Evolutionary conservation across 225 moss, liverwort and hornwort genomes (phyloP).

Genomic region (Sphagnum contortum): DNA sequence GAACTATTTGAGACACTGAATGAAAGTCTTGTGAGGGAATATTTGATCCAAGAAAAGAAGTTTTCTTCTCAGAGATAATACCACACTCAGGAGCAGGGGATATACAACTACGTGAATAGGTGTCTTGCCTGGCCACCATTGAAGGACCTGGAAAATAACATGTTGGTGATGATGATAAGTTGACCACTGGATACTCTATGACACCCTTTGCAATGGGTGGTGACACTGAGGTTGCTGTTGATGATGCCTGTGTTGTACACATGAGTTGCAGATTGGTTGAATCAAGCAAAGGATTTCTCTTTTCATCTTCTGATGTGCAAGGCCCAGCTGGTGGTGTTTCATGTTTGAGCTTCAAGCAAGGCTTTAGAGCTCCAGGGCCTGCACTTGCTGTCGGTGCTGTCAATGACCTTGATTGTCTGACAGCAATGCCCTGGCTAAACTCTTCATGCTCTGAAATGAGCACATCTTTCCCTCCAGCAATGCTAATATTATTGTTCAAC

Average conservation of each 20-base stretch:
- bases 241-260: constrained; percentile 2
- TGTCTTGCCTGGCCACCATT: too few species aligned
- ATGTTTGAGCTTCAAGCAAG: constrained; percentile 38
- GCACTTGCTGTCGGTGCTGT: constrained; percentile 13
- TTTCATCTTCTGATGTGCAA: constrained; percentile 6
- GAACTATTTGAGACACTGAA: constrained; percentile 17
- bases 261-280: constrained; percentile 6
- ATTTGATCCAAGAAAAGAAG: background rate
- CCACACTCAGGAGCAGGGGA: constrained; percentile 31
- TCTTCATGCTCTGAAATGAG: constrained; percentile 30
- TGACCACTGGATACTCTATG: constrained; percentile 6
- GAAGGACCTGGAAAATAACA: constrained; percentile 2
- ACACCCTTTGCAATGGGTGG: constrained; percentile 8
- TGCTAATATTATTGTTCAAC: background rate
- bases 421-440: constrained; percentile 31
- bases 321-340: constrained; percentile 4
- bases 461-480: constrained; percentile 13
- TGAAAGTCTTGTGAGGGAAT: background rate
- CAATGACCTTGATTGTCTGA: constrained; percentile 15
- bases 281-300: constrained; percentile 5
- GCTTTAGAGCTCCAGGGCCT: constrained; percentile 25
- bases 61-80: constrained; percentile 1
- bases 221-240: constrained; percentile 11
- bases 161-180: constrained; percentile 5
- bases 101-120: constrained; percentile 1